phyloP scores from a whole-genome alignment of 2,329 filamentous ascomycete species.

The Alternaria consortialis region DNA sequence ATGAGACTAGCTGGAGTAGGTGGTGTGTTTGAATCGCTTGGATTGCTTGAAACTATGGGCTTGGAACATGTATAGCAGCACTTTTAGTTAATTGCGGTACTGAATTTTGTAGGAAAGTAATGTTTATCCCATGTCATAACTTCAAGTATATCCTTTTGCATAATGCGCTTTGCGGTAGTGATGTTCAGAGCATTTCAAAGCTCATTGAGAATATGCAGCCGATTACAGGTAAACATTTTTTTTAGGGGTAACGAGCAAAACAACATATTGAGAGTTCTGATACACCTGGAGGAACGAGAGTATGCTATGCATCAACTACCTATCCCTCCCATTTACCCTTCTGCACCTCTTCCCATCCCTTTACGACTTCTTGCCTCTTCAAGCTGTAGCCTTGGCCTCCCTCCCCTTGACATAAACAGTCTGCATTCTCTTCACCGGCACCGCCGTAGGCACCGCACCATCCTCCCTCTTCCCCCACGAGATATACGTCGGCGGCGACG shows the following conservation, averaged over 20 bases:
- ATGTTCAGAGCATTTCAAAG: neutral
- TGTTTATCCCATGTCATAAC: neutral
- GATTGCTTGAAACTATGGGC: accelerated
- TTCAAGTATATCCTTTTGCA: neutral
- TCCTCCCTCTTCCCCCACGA: slow-evolving; percentile 27
- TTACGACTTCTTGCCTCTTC: neutral
- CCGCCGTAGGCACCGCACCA: slow-evolving; percentile 5
- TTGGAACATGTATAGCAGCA: neutral
- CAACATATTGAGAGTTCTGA: neutral
- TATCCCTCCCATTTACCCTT: too few relatives aligned
- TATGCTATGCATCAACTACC: too few relatives aligned
- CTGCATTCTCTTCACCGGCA: neutral
- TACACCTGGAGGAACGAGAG: neutral
- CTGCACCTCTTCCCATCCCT: accelerated
- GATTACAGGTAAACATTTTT: neutral
- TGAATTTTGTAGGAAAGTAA: neutral
- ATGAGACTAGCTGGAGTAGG: neutral
- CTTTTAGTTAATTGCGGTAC: neutral
- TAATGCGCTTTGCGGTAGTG: neutral
- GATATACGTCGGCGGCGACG: slow-evolving; percentile 12
- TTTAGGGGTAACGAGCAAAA: neutral
- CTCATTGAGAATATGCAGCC: neutral
- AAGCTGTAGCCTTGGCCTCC: neutral
- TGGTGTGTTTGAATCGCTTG: neutral
- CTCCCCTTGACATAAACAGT: slow-evolving; percentile 5